These are phyloP conservation scores for Populus alba DNA, from an alignment of 345 rosid genomes.

Conservation along the genomic window DNA sequence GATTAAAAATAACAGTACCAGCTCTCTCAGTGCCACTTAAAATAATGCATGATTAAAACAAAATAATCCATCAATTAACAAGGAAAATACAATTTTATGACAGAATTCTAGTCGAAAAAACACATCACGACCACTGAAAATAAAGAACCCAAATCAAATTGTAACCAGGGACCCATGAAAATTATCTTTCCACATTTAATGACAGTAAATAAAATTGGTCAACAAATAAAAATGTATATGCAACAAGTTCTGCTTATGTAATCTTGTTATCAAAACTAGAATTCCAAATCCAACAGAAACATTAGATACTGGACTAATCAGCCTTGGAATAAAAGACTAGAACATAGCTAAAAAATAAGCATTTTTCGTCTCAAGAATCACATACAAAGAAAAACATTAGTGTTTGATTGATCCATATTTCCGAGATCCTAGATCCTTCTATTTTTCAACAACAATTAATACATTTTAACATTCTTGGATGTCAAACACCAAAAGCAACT, in stretches of 20 bases:
- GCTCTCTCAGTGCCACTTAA: neutral
- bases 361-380: neutral
- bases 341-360: neutral
- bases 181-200: neutral
- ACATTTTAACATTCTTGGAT: neutral
- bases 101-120: neutral
- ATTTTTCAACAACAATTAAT: neutral
- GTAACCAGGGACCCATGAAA: neutral
- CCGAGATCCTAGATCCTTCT: neutral
- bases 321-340: neutral
- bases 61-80: neutral
- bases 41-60: neutral
- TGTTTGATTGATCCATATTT: neutral
- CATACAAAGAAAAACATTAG: neutral
- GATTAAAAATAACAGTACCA: neutral
- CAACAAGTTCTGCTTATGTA: neutral
- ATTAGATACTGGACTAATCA: neutral
- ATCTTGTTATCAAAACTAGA: neutral
- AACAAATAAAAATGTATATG: neutral
- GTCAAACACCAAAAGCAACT: neutral
- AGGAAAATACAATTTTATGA: neutral
- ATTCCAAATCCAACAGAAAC: too few species aligned
- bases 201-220: neutral
- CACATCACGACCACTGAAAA: neutral
- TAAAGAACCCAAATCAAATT: neutral